Evolutionary conservation across 305 asterid genomes (phyloP), one percentile per base, ranked within the genome.

Genomic region (Fraxinus greggii): DNA sequence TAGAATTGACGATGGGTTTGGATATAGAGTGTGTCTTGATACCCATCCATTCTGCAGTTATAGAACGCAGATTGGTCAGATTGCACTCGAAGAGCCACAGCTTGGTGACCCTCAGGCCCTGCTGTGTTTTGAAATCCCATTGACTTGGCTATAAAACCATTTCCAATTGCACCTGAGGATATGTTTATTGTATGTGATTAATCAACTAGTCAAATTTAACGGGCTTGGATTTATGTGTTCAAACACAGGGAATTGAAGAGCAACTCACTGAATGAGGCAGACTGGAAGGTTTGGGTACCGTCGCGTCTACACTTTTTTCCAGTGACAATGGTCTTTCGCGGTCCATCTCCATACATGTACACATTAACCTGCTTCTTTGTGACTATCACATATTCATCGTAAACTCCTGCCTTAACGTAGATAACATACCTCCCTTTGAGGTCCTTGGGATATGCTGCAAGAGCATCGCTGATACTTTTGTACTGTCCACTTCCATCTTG

Each of bases 341-440:
- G 86, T 4, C 91, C 91, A 75, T 88, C 91, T 65, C 90, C 91
- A n/a, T 86, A 86, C 85, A 88, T 86, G 80, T 83, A 85, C 28
- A 88, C 72, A 74, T 88, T 88, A n/a, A 69, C 56, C 72, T 81
- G 83, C 17, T 88, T 73, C 78, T 86, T 88, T 6, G 84, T 59
- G 8, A 88, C 65, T 12, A 63, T 79, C 31, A 88, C 26, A 51
- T 80, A 67, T 70, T 88, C 89, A 21, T 86, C 35, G 61, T 88
- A 85, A 24, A 86, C 59, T 67, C 89, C 89, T 15, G 83, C 88
- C 83, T 88, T 86, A 5, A 88, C 81, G 61, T 88, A 88, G 38
- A 88, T 85, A 26, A 81, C 77, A 6, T 83, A 83, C 54, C 90
- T 85, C 63, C 91, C 89, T 54, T 35, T 75, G 0, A 76, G 45